A percentile compares a stretch with the other conserved stretches of the same genome.
phyloP scores from a whole-genome alignment of 176 grass and related monocot species.

The Raddia distichophylla region DNA sequence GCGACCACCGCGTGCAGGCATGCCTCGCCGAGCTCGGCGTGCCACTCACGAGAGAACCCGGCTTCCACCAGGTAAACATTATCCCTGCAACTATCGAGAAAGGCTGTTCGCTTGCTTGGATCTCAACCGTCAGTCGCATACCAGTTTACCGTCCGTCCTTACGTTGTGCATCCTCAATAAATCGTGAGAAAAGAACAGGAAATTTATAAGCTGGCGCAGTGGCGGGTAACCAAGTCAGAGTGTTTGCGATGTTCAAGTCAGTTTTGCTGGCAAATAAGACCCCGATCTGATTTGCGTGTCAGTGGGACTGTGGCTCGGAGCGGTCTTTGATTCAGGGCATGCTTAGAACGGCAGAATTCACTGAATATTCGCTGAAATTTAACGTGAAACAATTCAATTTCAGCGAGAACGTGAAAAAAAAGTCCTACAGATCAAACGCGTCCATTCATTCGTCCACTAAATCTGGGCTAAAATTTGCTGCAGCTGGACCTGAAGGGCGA shows the following conservation, averaged over 20 bases:
- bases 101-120: background rate
- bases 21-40: conserved; percentile 74
- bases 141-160: background rate
- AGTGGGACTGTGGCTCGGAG: background rate
- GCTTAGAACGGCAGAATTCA: no score
- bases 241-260: conserved; percentile 16
- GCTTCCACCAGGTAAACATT: conserved; percentile 68
- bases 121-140: conserved; percentile 6
- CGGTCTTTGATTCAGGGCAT: background rate
- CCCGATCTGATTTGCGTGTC: background rate
- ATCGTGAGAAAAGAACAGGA: background rate
- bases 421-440: background rate
- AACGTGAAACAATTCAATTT: no score
- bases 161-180: background rate
- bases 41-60: conserved; percentile 62
- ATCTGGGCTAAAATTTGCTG: background rate
- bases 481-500: conserved; percentile 57
- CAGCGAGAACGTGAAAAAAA: no score
- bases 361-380: no score
- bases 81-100: background rate
- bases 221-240: background rate
- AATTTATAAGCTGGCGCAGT: background rate
- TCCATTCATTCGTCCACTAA: background rate
- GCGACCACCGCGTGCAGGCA: conserved; percentile 66
- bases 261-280: conserved; percentile 4